These are phyloP conservation scores for Hirschioporus abietinus DNA, from an alignment of 768 basidiomycete species.

Conservation along the genomic window DNA sequence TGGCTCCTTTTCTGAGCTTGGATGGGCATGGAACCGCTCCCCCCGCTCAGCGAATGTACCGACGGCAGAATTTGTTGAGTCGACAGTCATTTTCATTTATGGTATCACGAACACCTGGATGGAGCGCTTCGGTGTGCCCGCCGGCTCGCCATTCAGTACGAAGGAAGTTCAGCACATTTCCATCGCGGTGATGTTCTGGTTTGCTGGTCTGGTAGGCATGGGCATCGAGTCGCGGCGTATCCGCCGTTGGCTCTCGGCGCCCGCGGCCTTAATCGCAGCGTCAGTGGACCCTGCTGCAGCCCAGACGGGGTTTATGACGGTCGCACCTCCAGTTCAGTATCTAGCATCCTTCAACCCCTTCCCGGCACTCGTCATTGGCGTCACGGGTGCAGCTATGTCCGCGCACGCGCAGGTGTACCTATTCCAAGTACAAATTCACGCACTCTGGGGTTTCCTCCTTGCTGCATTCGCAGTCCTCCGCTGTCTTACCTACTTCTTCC, in stretches of 20 bases:
- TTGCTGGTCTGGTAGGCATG: slow-evolving; percentile 86
- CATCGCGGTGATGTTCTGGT: slow-evolving; percentile 96
- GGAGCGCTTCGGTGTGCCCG: slow-evolving; percentile 84
- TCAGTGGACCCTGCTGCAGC: slow-evolving; percentile 21
- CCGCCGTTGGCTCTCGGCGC: slow-evolving; percentile 66
- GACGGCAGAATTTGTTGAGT: slow-evolving; percentile 77
- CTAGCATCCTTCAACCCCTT: slow-evolving; percentile 83
- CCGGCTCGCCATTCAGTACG: slow-evolving; percentile 81
- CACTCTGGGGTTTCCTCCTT: slow-evolving; percentile 87
- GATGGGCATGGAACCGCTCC: slow-evolving; percentile 93
- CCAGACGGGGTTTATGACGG: slow-evolving; percentile 32
- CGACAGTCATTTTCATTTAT: slow-evolving; percentile 78
- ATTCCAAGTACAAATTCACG: slow-evolving; percentile 92
- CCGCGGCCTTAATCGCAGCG: slow-evolving; percentile 36
- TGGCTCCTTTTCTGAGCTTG: slow-evolving; percentile 77
- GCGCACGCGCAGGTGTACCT: slow-evolving; percentile 87
- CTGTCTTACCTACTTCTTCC: slow-evolving; percentile 90
- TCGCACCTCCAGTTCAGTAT: slow-evolving; percentile 70
- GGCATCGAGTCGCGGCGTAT: slow-evolving; percentile 76
- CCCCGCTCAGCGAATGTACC: slow-evolving; percentile 40
- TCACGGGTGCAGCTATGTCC: slow-evolving; percentile 90
- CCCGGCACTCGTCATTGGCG: slow-evolving; percentile 89
- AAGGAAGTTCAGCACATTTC: slow-evolving; percentile 93
- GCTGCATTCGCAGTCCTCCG: slow-evolving; percentile 73
- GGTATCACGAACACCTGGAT: slow-evolving; percentile 94